Base-by-base conservation (phyloP, 768 basidiomycete species). In the Nevesoporus exiguus region DNA sequence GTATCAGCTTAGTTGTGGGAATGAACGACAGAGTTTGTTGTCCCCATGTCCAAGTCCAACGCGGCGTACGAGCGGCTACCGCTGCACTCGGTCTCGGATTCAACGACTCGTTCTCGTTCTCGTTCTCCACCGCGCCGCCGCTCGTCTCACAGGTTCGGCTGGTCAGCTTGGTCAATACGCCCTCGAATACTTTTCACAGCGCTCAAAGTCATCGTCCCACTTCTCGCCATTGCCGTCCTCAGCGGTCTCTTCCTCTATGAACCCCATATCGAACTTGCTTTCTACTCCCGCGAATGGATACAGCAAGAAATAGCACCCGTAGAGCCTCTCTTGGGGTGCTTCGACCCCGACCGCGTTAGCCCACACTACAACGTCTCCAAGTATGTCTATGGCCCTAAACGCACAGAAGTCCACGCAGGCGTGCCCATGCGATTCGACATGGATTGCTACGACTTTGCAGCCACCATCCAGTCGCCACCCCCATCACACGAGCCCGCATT, bases 401-500 rank as follows among this genome's bases (percentile, higher is more conserved):
- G 68, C 56, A 84, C 81, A 31, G 85, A 88, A 57, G 78, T 97
- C 10, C 88, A 95, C 52, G 84, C 92, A 0, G 94, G 94, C 17
- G 76, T 92, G 59, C 76, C 83, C 3, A 77, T 98, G 76, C 79
- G 81, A 49, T 76, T 90, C 57, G 90, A 90, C 34, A 76, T 91
- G 76, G 90, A 93, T 67, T 98, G 96, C 72, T 98, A 95, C 66
- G 85, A 93, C 66, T 95, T 94, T 70, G 89, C 94, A 3, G 86
- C 86, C 14, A 93, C 92, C 15, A 81, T 98, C 22, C 82, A 80
- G 48, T 21, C 66, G 8, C 54, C 67, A 11, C 21, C n/a, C 8
- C 53, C 31, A 33, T 25, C 45, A 29, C 40, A 30, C 37, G 34
- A 53, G 39, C 19, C n/a, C 21, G 15, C 15, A 25, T 67, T 37